These are phyloP conservation scores for Coniferiporia sulphurascens DNA, from an alignment of 1,284 basidiomycete genomes.

Conservation along the genomic window DNA sequence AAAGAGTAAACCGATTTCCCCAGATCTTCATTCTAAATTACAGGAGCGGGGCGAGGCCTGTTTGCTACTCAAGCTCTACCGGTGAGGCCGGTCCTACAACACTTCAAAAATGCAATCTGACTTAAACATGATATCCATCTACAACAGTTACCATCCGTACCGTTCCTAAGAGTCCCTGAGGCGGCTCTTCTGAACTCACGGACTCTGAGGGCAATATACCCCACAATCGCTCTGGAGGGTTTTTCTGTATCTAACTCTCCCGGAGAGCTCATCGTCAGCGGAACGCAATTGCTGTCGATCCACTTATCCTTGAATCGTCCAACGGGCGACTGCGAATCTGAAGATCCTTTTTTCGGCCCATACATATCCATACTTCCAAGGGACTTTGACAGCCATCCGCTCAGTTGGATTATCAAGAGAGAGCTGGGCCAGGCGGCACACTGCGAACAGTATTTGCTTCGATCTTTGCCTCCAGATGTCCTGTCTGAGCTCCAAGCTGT, in stretches of 20 bases:
- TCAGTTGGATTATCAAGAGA: conserved; percentile 58
- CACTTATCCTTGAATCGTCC: conserved; percentile 41
- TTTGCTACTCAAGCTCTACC: conserved; percentile 47
- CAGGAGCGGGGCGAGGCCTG: conserved; percentile 69
- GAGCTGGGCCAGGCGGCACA: conserved; percentile 15
- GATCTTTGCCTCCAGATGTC: conserved; percentile 48
- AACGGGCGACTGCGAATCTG: conserved; percentile 33
- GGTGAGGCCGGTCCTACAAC: conserved; percentile 30
- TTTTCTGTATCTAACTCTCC: conserved; percentile 1
- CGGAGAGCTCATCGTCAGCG: conserved; percentile 37
- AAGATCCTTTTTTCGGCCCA: conserved; percentile 61
- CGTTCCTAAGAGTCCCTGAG: conserved; percentile 64
- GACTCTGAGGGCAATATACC: conserved; percentile 56
- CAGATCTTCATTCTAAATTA: background rate
- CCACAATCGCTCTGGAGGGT: conserved; percentile 22
- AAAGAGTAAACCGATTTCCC: background rate
- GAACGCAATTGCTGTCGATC: conserved; percentile 48
- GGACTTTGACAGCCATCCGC: conserved; percentile 68
- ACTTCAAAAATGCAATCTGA: background rate
- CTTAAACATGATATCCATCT: background rate
- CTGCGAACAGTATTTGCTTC: conserved; percentile 32
- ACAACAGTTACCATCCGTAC: conserved; percentile 42
- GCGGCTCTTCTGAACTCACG: conserved; percentile 64
- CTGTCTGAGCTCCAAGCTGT: conserved; percentile 43
- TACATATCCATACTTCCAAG: conserved; percentile 73